phyloP scores from a whole-genome alignment of 495 filamentous ascomycete genomes.

The Jackrogersella minutella region DNA sequence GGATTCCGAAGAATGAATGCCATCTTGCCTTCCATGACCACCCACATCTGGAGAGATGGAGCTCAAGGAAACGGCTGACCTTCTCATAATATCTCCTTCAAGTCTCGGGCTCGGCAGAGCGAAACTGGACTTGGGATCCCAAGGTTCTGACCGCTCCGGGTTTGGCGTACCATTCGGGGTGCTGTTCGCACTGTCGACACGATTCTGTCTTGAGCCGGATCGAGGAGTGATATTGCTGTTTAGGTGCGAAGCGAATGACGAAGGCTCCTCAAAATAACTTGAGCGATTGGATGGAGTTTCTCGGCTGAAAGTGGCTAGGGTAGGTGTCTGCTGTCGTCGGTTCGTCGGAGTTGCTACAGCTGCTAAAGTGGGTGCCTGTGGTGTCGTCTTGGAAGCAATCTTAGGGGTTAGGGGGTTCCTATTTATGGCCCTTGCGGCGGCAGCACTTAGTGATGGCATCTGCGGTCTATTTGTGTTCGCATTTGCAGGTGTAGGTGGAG shows the following conservation, averaged over 20 bases:
- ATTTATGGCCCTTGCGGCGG: slow-evolving; percentile 48
- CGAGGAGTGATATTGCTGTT: slow-evolving; percentile 75
- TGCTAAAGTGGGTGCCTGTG: slow-evolving; percentile 46
- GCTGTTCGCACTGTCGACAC: slow-evolving; percentile 68
- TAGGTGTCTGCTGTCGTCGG: slow-evolving; percentile 41
- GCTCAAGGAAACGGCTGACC: slow-evolving; percentile 44
- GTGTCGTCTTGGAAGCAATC: slow-evolving; percentile 46
- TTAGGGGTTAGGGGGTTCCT: slow-evolving; percentile 58
- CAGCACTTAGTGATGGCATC: slow-evolving; percentile 50
- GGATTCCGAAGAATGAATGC: slow-evolving; percentile 49
- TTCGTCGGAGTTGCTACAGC: slow-evolving; percentile 44
- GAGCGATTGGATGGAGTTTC: slow-evolving; percentile 17
- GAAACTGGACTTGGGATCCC: slow-evolving; percentile 51
- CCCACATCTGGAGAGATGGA: slow-evolving; percentile 43
- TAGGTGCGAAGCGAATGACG: slow-evolving; percentile 63
- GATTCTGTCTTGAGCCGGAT: slow-evolving; percentile 69
- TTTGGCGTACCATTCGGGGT: slow-evolving; percentile 67
- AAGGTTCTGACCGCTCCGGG: slow-evolving; percentile 51
- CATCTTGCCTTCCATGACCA: slow-evolving; percentile 22
- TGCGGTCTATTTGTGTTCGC: slow-evolving; percentile 46
- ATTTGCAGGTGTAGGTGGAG: slow-evolving; percentile 31
- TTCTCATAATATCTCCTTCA: slow-evolving; percentile 40
- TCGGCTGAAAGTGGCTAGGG: slow-evolving; percentile 25
- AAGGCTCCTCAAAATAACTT: slow-evolving; percentile 49
- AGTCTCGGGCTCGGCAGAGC: slow-evolving; percentile 42